Evolutionary conservation across 2,329 filamentous ascomycete species (phyloP), one percentile per base, ranked within the genome.

Genomic region (Alternaria conjuncta): DNA sequence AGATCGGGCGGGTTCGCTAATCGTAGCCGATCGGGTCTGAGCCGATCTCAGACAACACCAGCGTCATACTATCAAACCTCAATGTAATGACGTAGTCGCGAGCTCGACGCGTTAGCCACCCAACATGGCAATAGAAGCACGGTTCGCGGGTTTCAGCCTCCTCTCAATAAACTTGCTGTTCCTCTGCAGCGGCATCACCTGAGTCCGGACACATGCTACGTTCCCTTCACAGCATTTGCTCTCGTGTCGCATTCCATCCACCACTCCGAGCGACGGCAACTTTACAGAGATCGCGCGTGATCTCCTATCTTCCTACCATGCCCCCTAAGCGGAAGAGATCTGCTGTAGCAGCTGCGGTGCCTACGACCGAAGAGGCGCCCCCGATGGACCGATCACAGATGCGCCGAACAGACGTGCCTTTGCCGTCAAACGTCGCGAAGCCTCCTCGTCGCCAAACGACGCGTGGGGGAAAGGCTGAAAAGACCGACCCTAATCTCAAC

Each of bases 401-500:
- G 53, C 69, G 68, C 61, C 71, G 66, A 54, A 69, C 64, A 41
- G 67, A 70, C 59, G 72, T 76, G 46, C 72, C 74, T 61, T 63
- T 73, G 55, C 70, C 75, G 45, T 30, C 66, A 10, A 72, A 69
- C 50, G 54, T 66, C 45, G 43, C 67, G 18, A 71, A 67, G 56
- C 65, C 68, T 55, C 61, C 67, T 60, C 71, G 73, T 56, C 71
- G 74, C 57, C 74, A 75, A 64, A 68, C 74, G 13, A 68, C 71
- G 25, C 74, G 75, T 69, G 69, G 64, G 62, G 63, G 49, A 28
- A 60, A 67, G 47, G 49, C 66, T 43, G 67, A 70, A n/a, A 60
- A 61, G 26, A 74, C 67, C 10, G 77, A 80, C 66, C 78, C 79
- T 51, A 70, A 78, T 43, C 50, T 65, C 56, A 83, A 82, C 57